Conservation (phyloP, 2,329 filamentous ascomycete genomes). For the Sporothrix variecibatus region DNA sequence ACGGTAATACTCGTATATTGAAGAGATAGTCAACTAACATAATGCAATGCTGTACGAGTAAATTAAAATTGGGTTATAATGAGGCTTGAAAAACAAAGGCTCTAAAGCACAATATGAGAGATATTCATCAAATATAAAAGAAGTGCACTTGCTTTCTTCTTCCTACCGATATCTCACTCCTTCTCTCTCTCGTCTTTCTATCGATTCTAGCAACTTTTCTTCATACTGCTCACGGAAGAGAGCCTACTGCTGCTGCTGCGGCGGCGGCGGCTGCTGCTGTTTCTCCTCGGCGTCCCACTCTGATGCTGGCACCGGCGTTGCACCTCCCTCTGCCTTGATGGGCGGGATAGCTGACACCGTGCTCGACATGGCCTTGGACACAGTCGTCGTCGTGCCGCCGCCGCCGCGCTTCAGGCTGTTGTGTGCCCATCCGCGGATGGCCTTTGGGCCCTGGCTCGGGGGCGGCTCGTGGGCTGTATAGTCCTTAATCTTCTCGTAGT, state of each 20-base stretch:
- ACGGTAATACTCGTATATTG: too few species aligned
- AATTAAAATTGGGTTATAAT: constrained; percentile 2
- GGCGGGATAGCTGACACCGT: background rate
- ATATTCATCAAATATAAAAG: background rate
- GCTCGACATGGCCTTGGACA: constrained; percentile 15
- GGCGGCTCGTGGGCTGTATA: constrained; percentile 57
- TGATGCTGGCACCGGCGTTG: background rate
- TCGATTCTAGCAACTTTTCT: background rate
- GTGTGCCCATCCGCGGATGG: constrained; percentile 59
- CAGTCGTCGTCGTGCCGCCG: constrained; percentile 5
- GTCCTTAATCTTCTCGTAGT: constrained; percentile 59
- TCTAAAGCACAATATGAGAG: background rate
- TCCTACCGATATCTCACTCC: background rate
- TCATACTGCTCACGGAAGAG: background rate
- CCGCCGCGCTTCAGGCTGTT: constrained; percentile 44
- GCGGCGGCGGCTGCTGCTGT: background rate
- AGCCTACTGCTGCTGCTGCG: background rate
- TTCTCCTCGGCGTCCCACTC: constrained; percentile 7
- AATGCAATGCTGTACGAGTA: background rate
- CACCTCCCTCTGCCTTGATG: background rate
- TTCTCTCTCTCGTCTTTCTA: background rate
- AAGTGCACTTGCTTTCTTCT: background rate
- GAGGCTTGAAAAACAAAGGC: background rate
- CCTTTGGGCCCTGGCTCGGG: constrained; percentile 57
- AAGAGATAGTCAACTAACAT: background rate